Evolutionary conservation across 2,329 filamentous ascomycete species (phyloP), one percentile per base, ranked within the genome.

Genomic region (Pyrenochaeta sp.): DNA sequence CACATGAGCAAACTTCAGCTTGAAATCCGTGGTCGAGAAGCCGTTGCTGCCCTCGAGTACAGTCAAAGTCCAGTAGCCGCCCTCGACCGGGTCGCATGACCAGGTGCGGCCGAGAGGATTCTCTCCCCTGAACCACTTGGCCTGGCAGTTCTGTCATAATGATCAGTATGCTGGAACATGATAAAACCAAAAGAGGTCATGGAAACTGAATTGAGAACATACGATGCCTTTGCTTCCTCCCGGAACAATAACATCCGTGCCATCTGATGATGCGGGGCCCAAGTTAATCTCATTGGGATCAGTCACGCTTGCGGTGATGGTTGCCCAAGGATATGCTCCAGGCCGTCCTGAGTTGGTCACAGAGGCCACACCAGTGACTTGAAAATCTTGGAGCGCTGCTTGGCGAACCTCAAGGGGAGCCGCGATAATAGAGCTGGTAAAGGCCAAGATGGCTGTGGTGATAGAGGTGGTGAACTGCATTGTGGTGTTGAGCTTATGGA

Each of bases 41-140:
- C 50, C 49, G 7, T 35, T 7, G 14, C 41, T 45, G 17, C 59
- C 59, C n/a, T 51, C 45, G 0, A 61, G 43, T 21, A 69, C 54
- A 10, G 63, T 53, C 49, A 72, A 63, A 2, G 49, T 44, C 68
- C 67, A 72, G 31, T 69, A 67, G 1, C 69, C 67, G 1, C 64
- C 43, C 9, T 47, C 46, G 1, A 53, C 36, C 1, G 52, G 18
- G 20, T 69, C 67, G 44, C 67, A 71, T 2, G 68, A 63, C 63
- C 64, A 72, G 11, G 51, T 56, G 18, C 61, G 67, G n/a, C 53
- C 59, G 35, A 61, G 51, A 1, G 60, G 61, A 3, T 40, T 57
- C 23, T 66, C 64, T n/a, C 42, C 45, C 2, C 23, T 44, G 17
- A 61, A 62, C 66, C 64, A 72, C 42, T 64, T 56, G 33, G 69